phyloP scores from a whole-genome alignment of 345 rosid genomes.

The Syzygium aromaticum region DNA sequence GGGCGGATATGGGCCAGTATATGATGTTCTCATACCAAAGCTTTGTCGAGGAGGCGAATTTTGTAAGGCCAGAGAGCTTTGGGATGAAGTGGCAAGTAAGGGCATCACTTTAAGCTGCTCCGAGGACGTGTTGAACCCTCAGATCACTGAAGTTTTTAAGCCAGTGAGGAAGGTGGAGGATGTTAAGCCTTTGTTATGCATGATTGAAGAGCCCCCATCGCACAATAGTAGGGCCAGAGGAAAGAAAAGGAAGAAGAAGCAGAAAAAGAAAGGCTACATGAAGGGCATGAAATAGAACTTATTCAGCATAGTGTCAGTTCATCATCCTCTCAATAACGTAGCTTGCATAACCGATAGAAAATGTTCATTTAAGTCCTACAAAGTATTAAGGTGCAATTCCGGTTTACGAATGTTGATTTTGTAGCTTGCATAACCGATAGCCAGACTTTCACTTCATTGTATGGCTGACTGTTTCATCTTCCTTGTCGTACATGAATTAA shows the following conservation, averaged over 20 bases:
- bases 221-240: neutral
- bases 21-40: slow-evolving; percentile 70
- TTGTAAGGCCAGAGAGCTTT: slow-evolving; percentile 61
- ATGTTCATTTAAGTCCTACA: neutral
- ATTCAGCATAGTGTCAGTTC: neutral
- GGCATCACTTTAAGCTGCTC: slow-evolving; percentile 39
- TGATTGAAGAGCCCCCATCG: slow-evolving; percentile 14
- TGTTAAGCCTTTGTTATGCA: slow-evolving; percentile 18
- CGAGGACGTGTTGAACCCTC: slow-evolving; percentile 42
- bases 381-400: neutral
- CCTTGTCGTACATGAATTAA: neutral
- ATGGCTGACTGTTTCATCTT: neutral
- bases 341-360: neutral
- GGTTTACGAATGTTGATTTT: neutral
- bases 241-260: slow-evolving; percentile 12
- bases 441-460: neutral
- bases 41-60: slow-evolving; percentile 72
- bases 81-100: slow-evolving; percentile 54
- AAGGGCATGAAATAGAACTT: neutral
- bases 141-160: slow-evolving; percentile 47
- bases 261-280: neutral
- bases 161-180: slow-evolving; percentile 41
- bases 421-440: neutral
- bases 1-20: slow-evolving; percentile 62
- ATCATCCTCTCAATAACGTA: neutral